Evolutionary conservation across 805 yeast genomes (phyloP), one percentile per base, ranked within the genome.

Genomic region (Sugiyamaella mastotermitis): DNA sequence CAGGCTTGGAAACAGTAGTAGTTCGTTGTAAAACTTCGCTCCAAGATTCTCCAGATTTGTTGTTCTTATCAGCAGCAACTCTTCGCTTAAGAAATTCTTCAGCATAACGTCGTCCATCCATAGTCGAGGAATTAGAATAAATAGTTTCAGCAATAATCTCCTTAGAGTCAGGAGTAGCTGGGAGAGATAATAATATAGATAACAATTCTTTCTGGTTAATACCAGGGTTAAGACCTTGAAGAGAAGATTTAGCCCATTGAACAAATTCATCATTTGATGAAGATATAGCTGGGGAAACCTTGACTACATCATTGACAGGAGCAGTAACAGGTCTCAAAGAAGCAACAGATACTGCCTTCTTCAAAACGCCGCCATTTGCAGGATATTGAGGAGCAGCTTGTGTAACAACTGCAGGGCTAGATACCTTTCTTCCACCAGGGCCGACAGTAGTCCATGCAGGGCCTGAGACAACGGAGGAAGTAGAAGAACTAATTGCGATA

Each of bases 91-190:
- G 68, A 58, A 92, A 92, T 55, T 92, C 98, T 40, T 72, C 74
- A 0, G 98, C 95, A 66, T 88, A 90, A 48, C 95, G 72, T 56
- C 95, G 78, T 17, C 97, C 97, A 58, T 92, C 96, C 83, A 90
- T 79, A 1, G 88, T 81, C 2, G 88, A 74, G 28, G 94, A 82
- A 43, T 86, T 83, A 18, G 92, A 78, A 64, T 86, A 87, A 42
- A 90, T 78, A 9, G 96, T 85, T 55, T 90, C 98, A 1, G 95
- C 81, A 55, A 90, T 87, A 57, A 90, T 83, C 57, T 80, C 95
- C 34, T 72, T 68, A 0, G 94, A 76, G 49, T 86, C 95, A 5
- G 69, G 51, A 27, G 78, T 74, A n/a, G 72, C 62, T 24, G 97
- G 96, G 45, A 90, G 71, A 44, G 86, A 79, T 45, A 88, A 65